Evolutionary conservation across 768 basidiomycete genomes (phyloP).

Genomic region (Tylopilus intermedius): DNA sequence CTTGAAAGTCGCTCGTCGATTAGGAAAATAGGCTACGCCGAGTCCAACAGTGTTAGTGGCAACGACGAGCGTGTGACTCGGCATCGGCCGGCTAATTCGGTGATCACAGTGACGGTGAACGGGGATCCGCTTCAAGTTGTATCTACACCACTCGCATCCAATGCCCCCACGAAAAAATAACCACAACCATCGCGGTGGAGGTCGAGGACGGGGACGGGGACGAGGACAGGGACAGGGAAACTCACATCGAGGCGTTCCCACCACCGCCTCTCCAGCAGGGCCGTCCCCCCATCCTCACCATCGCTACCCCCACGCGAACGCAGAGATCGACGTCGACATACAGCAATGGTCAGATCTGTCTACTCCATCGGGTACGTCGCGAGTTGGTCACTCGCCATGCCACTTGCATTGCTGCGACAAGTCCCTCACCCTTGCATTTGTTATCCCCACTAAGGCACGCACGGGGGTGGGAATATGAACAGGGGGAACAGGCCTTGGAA

Average conservation of each 20-base stretch:
- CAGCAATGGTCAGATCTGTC: constrained; percentile 21
- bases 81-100: too few species aligned
- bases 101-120: too few species aligned
- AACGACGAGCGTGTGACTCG: too few species aligned
- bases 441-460: constrained; percentile 1
- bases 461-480: background rate
- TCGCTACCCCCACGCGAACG: constrained; percentile 16
- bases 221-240: constrained; percentile 9
- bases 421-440: constrained; percentile 4
- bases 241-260: background rate
- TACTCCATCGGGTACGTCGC: constrained; percentile 12
- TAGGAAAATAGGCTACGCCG: too few species aligned
- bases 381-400: background rate
- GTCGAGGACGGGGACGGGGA: constrained; percentile 24
- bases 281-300: constrained; percentile 1
- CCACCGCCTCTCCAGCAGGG: background rate
- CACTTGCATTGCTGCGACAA: background rate
- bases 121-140: background rate
- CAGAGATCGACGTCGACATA: constrained; percentile 22
- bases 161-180: constrained; percentile 20
- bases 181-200: constrained; percentile 18
- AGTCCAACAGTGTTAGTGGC: too few species aligned
- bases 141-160: background rate
- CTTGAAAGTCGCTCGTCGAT: too few species aligned
- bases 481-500: constrained; percentile 5